These are phyloP conservation scores for Scheffersomyces stambukii DNA, from an alignment of 1,139 yeast species.

Conservation along the genomic window DNA sequence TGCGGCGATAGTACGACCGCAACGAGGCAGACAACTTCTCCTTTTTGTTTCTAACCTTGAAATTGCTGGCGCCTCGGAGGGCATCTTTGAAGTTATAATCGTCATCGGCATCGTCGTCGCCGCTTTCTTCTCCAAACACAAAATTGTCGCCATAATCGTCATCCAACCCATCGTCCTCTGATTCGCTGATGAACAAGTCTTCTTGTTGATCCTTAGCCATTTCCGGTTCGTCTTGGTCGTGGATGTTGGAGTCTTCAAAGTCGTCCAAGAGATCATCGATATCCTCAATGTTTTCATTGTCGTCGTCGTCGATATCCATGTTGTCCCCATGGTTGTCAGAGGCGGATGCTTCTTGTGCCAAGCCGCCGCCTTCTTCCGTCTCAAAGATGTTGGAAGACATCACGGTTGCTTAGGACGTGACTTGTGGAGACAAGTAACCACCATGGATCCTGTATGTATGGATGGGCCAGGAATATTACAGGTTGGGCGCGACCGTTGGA, in stretches of 20 bases:
- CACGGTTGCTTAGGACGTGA: too few relatives aligned
- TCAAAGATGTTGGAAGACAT: conserved; percentile 16
- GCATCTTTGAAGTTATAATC: conserved; percentile 55
- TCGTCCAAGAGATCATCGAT: conserved; percentile 13
- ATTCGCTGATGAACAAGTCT: not conserved
- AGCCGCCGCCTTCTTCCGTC: conserved; percentile 10
- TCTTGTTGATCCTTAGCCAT: not conserved
- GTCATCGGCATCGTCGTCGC: conserved; percentile 38
- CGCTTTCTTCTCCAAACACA: conserved; percentile 5
- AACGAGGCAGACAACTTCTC: conserved; percentile 27
- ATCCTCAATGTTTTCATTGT: conserved; percentile 12
- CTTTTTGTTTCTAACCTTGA: conserved; percentile 45
- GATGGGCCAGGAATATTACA: too few relatives aligned
- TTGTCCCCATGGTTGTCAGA: conserved; percentile 13
- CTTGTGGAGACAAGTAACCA: too few relatives aligned
- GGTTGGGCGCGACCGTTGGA: too few relatives aligned
- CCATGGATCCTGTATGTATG: too few relatives aligned
- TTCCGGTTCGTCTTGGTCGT: too few relatives aligned
- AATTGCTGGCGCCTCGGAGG: conserved; percentile 58
- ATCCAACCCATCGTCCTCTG: conserved; percentile 6
- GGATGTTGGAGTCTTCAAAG: conserved; percentile 3
- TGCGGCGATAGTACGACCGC: conserved; percentile 26
- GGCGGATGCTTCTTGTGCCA: conserved; percentile 7
- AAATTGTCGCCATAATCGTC: conserved; percentile 6
- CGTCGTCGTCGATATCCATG: conserved; percentile 11